phyloP scores from a whole-genome alignment of 192 early-diverging fungal species.

The Chytriomyces confervae region DNA sequence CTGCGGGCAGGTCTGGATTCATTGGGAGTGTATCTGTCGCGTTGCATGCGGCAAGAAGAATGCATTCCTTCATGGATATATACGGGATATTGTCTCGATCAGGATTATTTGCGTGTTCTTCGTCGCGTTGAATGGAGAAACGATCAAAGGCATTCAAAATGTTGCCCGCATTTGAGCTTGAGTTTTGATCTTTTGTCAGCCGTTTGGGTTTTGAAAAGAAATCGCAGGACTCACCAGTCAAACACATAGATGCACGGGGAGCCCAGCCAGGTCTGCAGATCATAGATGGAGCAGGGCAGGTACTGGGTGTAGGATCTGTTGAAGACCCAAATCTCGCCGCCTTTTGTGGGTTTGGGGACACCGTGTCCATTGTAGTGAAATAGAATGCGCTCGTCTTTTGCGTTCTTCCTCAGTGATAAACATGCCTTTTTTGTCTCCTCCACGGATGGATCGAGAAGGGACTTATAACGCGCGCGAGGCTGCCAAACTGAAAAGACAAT shows the following conservation, averaged over 20 bases:
- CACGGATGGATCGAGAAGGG: conserved; percentile 86
- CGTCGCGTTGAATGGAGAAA: conserved; percentile 85
- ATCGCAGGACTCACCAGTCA: conserved; percentile 72
- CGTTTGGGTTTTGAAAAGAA: no score
- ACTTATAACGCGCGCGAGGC: conserved; percentile 79
- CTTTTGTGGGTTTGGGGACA: conserved; percentile 90
- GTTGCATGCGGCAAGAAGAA: conserved; percentile 92
- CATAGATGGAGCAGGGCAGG: conserved; percentile 90
- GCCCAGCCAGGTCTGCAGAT: conserved; percentile 93
- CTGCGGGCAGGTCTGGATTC: conserved; percentile 93
- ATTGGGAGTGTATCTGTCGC: conserved; percentile 86
- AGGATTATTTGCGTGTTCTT: conserved; percentile 52
- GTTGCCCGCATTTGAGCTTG: conserved; percentile 79
- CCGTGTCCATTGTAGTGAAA: conserved; percentile 99
- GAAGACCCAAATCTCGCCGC: conserved; percentile 99
- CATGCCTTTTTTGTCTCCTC: conserved; percentile 93
- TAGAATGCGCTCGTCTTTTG: conserved; percentile 92
- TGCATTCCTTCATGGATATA: conserved; percentile 73
- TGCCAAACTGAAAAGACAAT: conserved; percentile 63
- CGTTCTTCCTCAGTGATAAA: conserved; percentile 75
- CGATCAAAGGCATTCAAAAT: conserved; percentile 88
- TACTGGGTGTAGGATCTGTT: conserved; percentile 98
- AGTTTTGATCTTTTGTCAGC: neutral
- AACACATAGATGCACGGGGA: conserved; percentile 96
- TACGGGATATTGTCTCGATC: conserved; percentile 24